Conservation (phyloP, 1,139 yeast genomes). For the Diutina siamensis region DNA sequence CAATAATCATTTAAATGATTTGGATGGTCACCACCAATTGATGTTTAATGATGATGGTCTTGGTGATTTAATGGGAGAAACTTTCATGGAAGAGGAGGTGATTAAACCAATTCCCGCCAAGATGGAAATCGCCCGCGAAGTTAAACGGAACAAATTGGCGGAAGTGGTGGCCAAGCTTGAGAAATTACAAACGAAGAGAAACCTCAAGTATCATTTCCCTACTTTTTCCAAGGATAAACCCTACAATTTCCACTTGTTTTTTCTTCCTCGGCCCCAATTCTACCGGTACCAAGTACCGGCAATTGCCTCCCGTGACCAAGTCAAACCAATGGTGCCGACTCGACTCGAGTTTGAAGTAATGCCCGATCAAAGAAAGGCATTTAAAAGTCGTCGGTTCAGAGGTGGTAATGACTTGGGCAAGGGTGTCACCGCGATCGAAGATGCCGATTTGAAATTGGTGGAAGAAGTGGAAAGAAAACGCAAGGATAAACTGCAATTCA, state of each 20-base stretch:
- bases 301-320: slow-evolving; percentile 21
- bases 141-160: slow-evolving; percentile 18
- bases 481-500: slow-evolving; percentile 13
- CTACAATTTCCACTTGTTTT: slow-evolving; percentile 55
- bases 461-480: slow-evolving; percentile 15
- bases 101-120: background rate
- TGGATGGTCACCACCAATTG: slow-evolving; percentile 15
- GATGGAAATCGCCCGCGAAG: slow-evolving; percentile 12
- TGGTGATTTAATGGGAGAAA: slow-evolving; percentile 18
- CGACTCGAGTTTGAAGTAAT: slow-evolving; percentile 38
- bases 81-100: background rate
- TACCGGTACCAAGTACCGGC: slow-evolving; percentile 43
- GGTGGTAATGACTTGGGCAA: slow-evolving; percentile 6
- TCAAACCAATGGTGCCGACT: slow-evolving; percentile 53
- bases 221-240: slow-evolving; percentile 44
- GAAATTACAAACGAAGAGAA: slow-evolving; percentile 20
- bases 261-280: slow-evolving; percentile 50
- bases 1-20: slow-evolving; percentile 12
- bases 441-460: slow-evolving; percentile 22
- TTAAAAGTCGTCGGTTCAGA: slow-evolving; percentile 19
- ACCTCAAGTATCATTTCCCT: slow-evolving; percentile 47
- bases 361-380: slow-evolving; percentile 32
- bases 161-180: slow-evolving; percentile 23
- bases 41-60: slow-evolving; percentile 30
- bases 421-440: slow-evolving; percentile 17